phyloP scores from a whole-genome alignment of 2,329 filamentous ascomycete genomes.

The Rhexocercosporidium sp. region DNA sequence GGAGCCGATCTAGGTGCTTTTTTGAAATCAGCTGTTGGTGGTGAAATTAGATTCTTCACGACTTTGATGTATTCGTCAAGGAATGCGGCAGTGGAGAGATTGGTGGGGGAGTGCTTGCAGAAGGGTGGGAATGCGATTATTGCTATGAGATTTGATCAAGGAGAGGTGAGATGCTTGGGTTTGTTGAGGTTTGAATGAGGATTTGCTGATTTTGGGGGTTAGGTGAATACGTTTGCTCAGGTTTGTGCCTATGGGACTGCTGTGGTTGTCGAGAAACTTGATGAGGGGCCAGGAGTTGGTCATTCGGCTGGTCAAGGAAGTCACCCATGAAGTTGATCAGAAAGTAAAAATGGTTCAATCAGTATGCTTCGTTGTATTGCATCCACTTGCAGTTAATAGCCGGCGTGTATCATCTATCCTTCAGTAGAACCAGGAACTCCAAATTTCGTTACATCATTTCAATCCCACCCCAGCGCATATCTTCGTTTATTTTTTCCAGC shows the following conservation, averaged over 20 bases:
- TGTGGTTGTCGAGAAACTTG: slow-evolving; percentile 60
- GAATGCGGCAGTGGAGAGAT: slow-evolving; percentile 61
- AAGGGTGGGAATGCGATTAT: slow-evolving; percentile 66
- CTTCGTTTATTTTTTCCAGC: too few species aligned
- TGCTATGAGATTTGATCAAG: slow-evolving; percentile 62
- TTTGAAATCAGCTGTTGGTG: slow-evolving; percentile 61
- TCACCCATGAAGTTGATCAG: background rate
- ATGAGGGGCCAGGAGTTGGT: slow-evolving; percentile 34
- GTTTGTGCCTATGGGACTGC: slow-evolving; percentile 66
- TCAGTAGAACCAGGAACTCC: too few species aligned
- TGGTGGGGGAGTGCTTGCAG: slow-evolving; percentile 61
- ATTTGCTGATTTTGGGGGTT: background rate
- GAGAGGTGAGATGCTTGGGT: slow-evolving; percentile 43
- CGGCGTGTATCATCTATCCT: too few species aligned
- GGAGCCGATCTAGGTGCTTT: slow-evolving; percentile 61
- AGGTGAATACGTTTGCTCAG: slow-evolving; percentile 59
- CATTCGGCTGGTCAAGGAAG: background rate
- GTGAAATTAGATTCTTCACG: slow-evolving; percentile 64
- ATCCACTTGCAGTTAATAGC: too few species aligned
- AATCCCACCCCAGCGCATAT: too few species aligned
- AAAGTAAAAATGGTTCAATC: too few species aligned
- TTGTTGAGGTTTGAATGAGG: background rate
- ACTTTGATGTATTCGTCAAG: slow-evolving; percentile 62
- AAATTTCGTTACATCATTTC: too few species aligned
- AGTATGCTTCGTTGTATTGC: too few species aligned